Base-by-base conservation (phyloP, 164 flowering plant species). In the Chimonanthus praecox region DNA sequence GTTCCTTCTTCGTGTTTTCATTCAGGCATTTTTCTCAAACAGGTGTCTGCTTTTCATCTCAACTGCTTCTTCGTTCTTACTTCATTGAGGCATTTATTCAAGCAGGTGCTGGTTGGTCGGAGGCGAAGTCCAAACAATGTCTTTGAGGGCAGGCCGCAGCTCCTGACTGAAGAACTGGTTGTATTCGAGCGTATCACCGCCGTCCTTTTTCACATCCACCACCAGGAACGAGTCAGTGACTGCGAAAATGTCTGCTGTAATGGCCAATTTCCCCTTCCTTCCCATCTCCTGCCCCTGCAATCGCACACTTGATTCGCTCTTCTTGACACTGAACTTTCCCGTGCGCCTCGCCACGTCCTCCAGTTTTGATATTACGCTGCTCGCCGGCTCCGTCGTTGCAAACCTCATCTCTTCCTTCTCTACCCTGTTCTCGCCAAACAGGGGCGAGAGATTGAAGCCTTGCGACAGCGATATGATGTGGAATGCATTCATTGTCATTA, bases 401-500 rank as follows among this genome's bases (percentile, higher is more conserved):
- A 83, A 83, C 64, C 82, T 64, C 8, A 73, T 58, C 47, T 85
- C 77, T 9, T 72, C 33, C 68, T 75, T 81, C 7, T 63, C 78
- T 3, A 49, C 60, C 3, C 73, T 49, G 20, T 46, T 62, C 21
- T 73, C 74, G 77, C 80, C 84, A 58, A 84, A 85, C 46, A 85
- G 49, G 50, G 83, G 77, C 9, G 95, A 87, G 71, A 94, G 77
- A 76, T 92, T 89, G 77, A 94, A 92, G 7, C 97, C 96, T 61
- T 85, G 78, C 2, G 96, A 92, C 47, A 88, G 85, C 3, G 94
- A 88, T 49, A 94, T 94, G 68, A 92, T 87, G 77, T 90, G 92
- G 69, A 94, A 94, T 20, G 97, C 98, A 82, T 90, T 94, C 81
- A 90, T 5, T 18, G 49, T 64, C 18, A 10, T 77, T 67, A 63